Conservation (phyloP, 768 basidiomycete species). For the Rhizopogon rudus region DNA sequence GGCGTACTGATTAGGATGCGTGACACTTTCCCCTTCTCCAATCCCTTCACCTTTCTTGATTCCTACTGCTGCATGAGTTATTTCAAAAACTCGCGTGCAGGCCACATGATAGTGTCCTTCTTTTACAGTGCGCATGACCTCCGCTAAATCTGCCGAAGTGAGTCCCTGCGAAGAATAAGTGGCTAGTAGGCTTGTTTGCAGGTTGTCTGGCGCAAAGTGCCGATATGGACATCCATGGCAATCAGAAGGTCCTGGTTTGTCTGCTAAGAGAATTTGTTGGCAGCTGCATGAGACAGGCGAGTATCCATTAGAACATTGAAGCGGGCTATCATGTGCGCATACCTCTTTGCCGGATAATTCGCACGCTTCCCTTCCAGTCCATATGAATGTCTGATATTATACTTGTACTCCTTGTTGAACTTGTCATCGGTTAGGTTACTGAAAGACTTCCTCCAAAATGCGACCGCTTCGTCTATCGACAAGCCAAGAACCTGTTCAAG, state of each 20-base stretch:
- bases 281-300: conserved; percentile 51
- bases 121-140: conserved; percentile 79
- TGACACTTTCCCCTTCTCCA: conserved; percentile 80
- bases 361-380: conserved; percentile 93
- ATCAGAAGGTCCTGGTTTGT: conserved; percentile 64
- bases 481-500: conserved; percentile 75
- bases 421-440: conserved; percentile 79
- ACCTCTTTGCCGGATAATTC: conserved; percentile 94
- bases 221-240: conserved; percentile 92
- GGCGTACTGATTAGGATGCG: conserved; percentile 91
- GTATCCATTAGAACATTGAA: neutral
- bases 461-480: conserved; percentile 88
- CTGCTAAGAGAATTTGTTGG: conserved; percentile 72
- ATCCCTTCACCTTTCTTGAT: conserved; percentile 89
- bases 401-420: conserved; percentile 97
- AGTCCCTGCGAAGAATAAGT: conserved; percentile 63
- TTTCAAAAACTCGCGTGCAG: conserved; percentile 95
- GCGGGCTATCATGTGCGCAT: conserved; percentile 7
- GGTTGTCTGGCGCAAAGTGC: conserved; percentile 79
- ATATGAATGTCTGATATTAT: conserved; percentile 94
- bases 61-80: conserved; percentile 69
- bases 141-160: conserved; percentile 64
- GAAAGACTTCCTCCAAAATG: conserved; percentile 92
- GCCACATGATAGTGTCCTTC: conserved; percentile 87
- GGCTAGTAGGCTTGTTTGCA: conserved; percentile 70